phyloP scores from a whole-genome alignment of 257 asterid genomes.

The Nemophila menziesii region DNA sequence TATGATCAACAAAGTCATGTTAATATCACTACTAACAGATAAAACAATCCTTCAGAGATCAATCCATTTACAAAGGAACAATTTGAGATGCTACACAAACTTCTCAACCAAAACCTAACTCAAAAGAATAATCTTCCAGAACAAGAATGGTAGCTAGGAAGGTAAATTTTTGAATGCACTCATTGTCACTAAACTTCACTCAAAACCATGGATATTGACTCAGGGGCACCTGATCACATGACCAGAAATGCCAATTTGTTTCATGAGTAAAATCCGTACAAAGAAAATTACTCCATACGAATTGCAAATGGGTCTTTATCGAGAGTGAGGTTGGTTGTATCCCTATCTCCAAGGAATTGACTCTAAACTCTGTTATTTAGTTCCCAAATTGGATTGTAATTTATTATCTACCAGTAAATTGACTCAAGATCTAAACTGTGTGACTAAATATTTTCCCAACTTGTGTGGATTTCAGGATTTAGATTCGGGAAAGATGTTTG shows the following conservation, averaged over 20 bases:
- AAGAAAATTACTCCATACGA: background rate
- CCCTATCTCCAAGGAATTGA: background rate
- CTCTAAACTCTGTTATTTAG: background rate
- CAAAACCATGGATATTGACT: background rate
- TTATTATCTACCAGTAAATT: background rate
- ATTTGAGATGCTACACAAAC: background rate
- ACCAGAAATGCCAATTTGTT: background rate
- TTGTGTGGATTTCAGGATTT: constrained; percentile 7
- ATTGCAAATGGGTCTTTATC: constrained; percentile 4
- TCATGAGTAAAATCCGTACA: background rate
- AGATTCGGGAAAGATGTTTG: background rate
- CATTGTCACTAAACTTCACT: background rate
- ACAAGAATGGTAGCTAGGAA: background rate
- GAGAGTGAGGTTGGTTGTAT: constrained; percentile 2
- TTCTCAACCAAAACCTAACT: background rate
- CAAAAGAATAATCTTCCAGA: background rate
- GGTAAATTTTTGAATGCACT: background rate
- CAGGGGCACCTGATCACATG: background rate
- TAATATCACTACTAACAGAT: background rate
- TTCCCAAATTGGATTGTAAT: background rate
- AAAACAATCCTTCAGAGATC: background rate
- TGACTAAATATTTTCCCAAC: constrained; percentile 1
- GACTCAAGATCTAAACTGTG: constrained; percentile 2
- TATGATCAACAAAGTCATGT: background rate
- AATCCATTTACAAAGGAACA: background rate